Base-by-base conservation (phyloP, 1,139 yeast genomes). In the Yamadazyma friedrichii region DNA sequence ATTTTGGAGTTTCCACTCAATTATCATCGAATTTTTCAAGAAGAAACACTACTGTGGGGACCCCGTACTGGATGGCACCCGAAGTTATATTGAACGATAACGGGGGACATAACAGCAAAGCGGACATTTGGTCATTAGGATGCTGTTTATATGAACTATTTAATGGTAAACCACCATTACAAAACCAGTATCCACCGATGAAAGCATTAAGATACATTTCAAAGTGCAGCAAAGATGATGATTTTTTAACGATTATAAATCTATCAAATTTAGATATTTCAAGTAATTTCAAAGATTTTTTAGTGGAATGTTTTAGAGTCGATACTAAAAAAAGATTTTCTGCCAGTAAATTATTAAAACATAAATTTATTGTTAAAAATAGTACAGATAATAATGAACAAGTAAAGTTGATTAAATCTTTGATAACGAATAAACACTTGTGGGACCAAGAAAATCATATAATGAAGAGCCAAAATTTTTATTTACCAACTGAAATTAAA, bases 61-160 rank as follows among this genome's bases (percentile, higher is more conserved):
- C 98, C 0, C 98, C 99, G 1, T 93, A 91, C 59, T 93, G 98
- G 94, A 94, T 94, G 98, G 95, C 98, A 0, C 98, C 98, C 0
- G 99, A 94, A 55, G 95, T 93, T 2, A 85, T 93, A 34, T 67
- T 82, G 53, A 96, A 88, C 58, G 84, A 85, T 41, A 61, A 64
- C 34, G 76, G 74, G 36, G 96, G 93, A 9, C 95, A 94, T 59
- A 82, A 88, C 48, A 86, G 76, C 56, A 78, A 86, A 50, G 96
- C 98, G 1, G 98, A 94, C 60, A 80, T 93, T 2, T 94, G 98
- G 98, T 88, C 96, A 1, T 65, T 94, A 42, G 99, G 98, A 0
- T 88, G 93, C 47, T 88, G 96, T 28, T 85, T 91, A 1, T 85
- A 83, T 46, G 96, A 88, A 56, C 66, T 88, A 47, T 84, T 86